Evolutionary conservation across 352 stramenopile genomes (phyloP), one percentile per base, ranked within the genome.

Genomic region (Thalassiosira oceanica): DNA sequence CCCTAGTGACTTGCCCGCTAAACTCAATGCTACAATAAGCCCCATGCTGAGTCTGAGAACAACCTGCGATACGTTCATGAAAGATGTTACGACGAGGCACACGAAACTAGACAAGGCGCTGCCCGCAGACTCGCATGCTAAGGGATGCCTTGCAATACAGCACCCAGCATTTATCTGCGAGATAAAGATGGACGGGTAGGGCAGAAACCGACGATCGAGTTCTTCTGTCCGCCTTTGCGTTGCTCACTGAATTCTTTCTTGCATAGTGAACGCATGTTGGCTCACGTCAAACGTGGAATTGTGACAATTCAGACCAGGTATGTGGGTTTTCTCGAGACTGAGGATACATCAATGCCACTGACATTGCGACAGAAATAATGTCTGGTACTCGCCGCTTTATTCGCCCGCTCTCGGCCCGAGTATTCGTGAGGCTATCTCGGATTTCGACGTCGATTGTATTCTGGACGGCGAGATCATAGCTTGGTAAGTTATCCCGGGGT

Each of bases 401-500:
- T 75, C 44, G 29, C 85, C 85, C 13, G 75, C 86, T 0, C 45
- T 92, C 13, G 85, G 78, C 7, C 85, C 85, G 44, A 13, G 61
- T 26, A 24, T 92, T 13, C 80, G 85, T 21, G 53, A 62, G 45
- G 69, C 83, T 15, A 53, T 92, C 11, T 57, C 54, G 0, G 63
- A 69, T 39, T 83, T 80, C 44, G 65, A 84, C 51, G 69, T 84
- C 10, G 68, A 90, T 43, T 65, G 85, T 3, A 88, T 92, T 63
- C 65, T 92, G 21, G 85, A 92, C 64, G 83, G 85, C 21, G 85
- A 92, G 63, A 67, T 92, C 24, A 57, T 89, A 39, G 68, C 74
- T n/a, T 92, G 78, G 74, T n/a, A n/a, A n/a, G n/a, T n/a, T n/a
- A n/a, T n/a, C n/a, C n/a, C n/a, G n/a, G n/a, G n/a, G n/a, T n/a